Evolutionary conservation across 2,329 filamentous ascomycete species (phyloP), one percentile per base, ranked within the genome.

Genomic region (Trichoderma gracile): DNA sequence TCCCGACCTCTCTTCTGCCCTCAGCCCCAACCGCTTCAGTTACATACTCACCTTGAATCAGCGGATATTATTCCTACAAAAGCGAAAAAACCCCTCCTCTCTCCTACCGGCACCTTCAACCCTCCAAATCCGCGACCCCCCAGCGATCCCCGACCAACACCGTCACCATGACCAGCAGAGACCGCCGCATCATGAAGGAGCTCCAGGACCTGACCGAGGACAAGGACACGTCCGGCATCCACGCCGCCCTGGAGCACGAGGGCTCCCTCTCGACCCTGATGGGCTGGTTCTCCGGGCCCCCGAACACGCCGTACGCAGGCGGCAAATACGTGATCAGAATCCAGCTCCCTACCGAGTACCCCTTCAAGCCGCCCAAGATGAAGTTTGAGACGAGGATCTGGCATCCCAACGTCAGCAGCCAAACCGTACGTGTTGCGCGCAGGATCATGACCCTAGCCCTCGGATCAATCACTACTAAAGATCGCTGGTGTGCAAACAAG

Each of bases 331-430:
- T 84, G 17, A 86, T 99, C 69, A 91, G 97, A 72, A 95, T 99
- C 71, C 85, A 84, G 71, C 95, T 99, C 60, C 93, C 94, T 0
- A 85, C 85, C 67, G 90, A 91, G 70, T 99, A 99, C 73, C 95
- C 95, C 0, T 99, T 99, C 80, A 90, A 93, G 71, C 92, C 94
- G 4, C 95, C 95, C 5, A 77, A 86, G 65, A 98, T 99, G 90
- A 89, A 87, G 71, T 98, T 98, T 74, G 86, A 89, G 68, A 99
- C 95, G 68, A 93, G 89, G 77, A 89, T 98, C 71, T 99, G 93
- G 93, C 95, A 99, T 76, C 95, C 95, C 40, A 99, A 99, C 74
- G 87, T 99, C 79, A 96, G 91, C 82, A 94, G 90, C 73, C 90
- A 95, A 75, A 97, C 93, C 46, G 93, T 96, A 79, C 73, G 88